Base-by-base conservation (phyloP, 2,329 filamentous ascomycete genomes). In the Bipolaris zeicola region DNA sequence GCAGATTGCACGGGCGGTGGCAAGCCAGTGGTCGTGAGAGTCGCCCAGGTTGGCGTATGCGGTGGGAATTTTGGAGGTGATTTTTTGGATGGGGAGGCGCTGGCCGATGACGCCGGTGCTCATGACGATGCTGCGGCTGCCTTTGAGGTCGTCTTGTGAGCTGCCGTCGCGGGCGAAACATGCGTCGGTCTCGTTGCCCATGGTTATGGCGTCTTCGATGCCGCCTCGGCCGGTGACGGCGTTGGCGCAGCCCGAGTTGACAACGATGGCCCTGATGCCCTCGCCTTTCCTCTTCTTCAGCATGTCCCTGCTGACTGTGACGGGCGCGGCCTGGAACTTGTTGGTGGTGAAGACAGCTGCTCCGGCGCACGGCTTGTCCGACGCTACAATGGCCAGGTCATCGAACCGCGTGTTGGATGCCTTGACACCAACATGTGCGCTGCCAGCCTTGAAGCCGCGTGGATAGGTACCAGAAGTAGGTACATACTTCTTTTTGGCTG, bases 21-120 rank as follows among this genome's bases (percentile, higher is more conserved):
- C 82, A 44, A 99, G 81, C 95, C 94, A 99, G 78, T 95, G 86
- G 58, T 90, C 85, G 78, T 98, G 93, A 6, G 88, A 85, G 43
- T 83, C 83, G 48, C 89, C 90, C 22, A 96, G 84, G 56, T 85
- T 85, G 58, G 83, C 80, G 72, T 91, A 86, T 5, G 91, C 92
- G 7, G 85, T 83, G 2, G 94, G 92, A 52, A 99, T 91, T 56
- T 90, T 89, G 71, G 86, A 81, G 45, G 94, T 79, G 71, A 99
- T 99, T 78, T 96, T 97, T 64, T 90, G 82, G 68, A 98, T 96
- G 8, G 95, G 95, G 22, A 99, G 83, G 60, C 91, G 87, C 78
- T 98, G 94, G 7, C 95, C 95, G 73, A 99, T 99, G 42, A 99
- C 95, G 52, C 95, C 95, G 2, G 95, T 99, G 75, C 92, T 97